phyloP scores from a whole-genome alignment of 306 rosid genomes.

The Echinosophora koreensis region DNA sequence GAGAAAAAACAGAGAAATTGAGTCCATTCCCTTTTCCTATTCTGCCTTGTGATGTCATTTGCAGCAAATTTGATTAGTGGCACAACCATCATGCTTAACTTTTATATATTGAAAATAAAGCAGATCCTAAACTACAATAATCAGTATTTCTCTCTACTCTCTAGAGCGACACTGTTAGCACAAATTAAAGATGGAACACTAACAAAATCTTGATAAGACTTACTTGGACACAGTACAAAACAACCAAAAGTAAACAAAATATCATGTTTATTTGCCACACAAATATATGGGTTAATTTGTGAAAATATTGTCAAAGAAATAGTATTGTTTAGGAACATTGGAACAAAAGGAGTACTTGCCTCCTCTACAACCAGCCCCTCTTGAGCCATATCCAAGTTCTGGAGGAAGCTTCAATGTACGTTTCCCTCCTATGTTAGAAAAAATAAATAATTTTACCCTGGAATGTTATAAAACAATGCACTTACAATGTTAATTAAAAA shows the following conservation, averaged over 20 bases:
- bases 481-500: constrained; percentile 10
- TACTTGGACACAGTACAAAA: constrained; percentile 6
- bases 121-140: constrained; percentile 13
- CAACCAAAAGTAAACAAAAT: constrained; percentile 18
- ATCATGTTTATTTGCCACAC: constrained; percentile 17
- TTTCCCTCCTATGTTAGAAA: constrained; percentile 74
- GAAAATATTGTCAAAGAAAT: constrained; percentile 32
- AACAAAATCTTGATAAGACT: neutral
- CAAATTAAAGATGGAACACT: constrained; percentile 9
- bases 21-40: neutral
- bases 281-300: neutral
- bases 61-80: constrained; percentile 3
- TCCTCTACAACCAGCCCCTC: constrained; percentile 98
- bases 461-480: constrained; percentile 18
- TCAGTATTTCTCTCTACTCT: neutral
- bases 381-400: constrained; percentile 82
- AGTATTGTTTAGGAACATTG: neutral
- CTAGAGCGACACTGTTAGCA: neutral
- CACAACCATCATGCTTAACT: neutral
- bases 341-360: constrained; percentile 56
- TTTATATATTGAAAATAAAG: constrained; percentile 26
- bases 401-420: constrained; percentile 90
- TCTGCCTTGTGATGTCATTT: constrained; percentile 19
- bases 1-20: constrained; percentile 15
- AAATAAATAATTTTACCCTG: neutral